Conservation (phyloP, 1,284 basidiomycete species). For the Malassezia psittaci region DNA sequence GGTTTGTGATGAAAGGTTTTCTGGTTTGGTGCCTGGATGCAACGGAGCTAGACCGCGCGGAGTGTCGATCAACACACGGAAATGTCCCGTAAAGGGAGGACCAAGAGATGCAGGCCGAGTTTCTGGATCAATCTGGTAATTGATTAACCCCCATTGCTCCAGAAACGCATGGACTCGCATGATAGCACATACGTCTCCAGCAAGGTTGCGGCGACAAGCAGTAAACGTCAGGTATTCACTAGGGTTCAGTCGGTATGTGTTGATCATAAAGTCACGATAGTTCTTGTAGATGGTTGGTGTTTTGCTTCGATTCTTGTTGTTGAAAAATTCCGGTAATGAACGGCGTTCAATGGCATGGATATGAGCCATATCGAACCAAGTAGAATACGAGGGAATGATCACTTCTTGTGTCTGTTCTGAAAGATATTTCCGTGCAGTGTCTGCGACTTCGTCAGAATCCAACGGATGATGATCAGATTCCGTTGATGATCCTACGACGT, state of each 20-base stretch:
- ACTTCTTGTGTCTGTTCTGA: conserved; percentile 86
- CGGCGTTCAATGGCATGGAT: conserved; percentile 85
- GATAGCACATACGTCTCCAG: conserved; percentile 94
- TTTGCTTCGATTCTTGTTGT: conserved; percentile 73
- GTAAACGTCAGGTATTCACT: conserved; percentile 95
- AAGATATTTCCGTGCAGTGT: conserved; percentile 80
- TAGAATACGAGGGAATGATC: conserved; percentile 90
- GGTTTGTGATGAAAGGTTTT: conserved; percentile 7
- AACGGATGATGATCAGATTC: conserved; percentile 56
- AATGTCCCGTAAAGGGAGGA: conserved; percentile 96
- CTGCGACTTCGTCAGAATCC: conserved; percentile 56
- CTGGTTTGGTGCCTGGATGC: conserved; percentile 58
- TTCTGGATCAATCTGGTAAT: conserved; percentile 99
- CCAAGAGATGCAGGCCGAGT: conserved; percentile 84
- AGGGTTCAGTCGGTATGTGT: conserved; percentile 89
- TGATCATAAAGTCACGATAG: conserved; percentile 99
- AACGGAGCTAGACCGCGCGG: conserved; percentile 89
- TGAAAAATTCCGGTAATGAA: conserved; percentile 96
- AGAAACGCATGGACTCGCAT: conserved; percentile 98
- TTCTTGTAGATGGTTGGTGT: conserved; percentile 97
- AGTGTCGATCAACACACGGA: conserved; percentile 91
- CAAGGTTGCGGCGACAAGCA: conserved; percentile 86
- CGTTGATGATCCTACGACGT: conserved; percentile 49
- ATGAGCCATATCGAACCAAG: conserved; percentile 93
- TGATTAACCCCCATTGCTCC: conserved; percentile 97